Base-by-base conservation (phyloP, 2,329 filamentous ascomycete species). In the Talaromyces sp. region DNA sequence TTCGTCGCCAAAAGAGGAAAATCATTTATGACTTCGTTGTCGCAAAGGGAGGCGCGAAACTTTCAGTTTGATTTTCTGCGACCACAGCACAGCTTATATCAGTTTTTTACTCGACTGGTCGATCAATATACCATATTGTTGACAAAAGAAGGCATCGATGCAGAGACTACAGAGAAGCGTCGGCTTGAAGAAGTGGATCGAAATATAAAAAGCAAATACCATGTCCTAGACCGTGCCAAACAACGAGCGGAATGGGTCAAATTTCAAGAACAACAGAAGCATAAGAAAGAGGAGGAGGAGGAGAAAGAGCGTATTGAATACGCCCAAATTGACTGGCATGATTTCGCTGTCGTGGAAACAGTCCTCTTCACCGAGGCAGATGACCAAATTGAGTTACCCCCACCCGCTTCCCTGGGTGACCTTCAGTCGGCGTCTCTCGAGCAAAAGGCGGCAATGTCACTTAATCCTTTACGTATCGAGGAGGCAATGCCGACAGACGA, bases 61-160 rank as follows among this genome's bases (percentile, higher is more conserved):
- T 93, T 89, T 70, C 94, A 99, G 76, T 99, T 98, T 77, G 93
- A 97, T 78, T 99, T 99, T 74, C 83, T 99, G 62, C 89, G 94
- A 62, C 92, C 93, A 16, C 96, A 97, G 73, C 95, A 99, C 82
- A 97, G 92, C 73, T 89, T 97, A 68, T 93, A 98, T 81, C 93
- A 94, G 76, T 98, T 95, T 81, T 98, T 97, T 78, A 91, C 92
- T 71, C 88, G 93, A 68, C 84, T 97, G 66, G 88, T 97, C 66
- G 94, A 98, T 70, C 95, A 99, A 76, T 98, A 98, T 77, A 90
- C 90, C n/a, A 84, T 89, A 60, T 81, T 97, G 35, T 75, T 97
- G 64, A 86, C 87, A 63, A 85, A 87, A 8, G 85, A 88, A 64
- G 89, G 88, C 0, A 83, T 88, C 8, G 87, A 90, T 69, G 89